Evolutionary conservation across 2,329 filamentous ascomycete species (phyloP).

Genomic region (Metarhizium robertsii): DNA sequence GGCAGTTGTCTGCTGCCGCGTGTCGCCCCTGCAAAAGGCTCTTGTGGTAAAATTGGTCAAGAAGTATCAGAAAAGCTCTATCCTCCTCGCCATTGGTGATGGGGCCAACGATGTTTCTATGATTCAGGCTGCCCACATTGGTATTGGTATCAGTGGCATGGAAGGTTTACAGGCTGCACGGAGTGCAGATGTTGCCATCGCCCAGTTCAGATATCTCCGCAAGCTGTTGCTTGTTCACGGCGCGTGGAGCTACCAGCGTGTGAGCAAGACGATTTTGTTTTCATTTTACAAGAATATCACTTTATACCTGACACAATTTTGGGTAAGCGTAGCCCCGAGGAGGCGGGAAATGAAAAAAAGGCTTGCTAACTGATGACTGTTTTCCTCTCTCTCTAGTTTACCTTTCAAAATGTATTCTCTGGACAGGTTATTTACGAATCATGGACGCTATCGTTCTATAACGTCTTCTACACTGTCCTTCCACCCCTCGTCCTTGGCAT

Average conservation of each 20-base stretch:
- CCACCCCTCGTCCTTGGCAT: slow-evolving; percentile 93
- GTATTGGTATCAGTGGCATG: slow-evolving; percentile 91
- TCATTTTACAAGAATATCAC: slow-evolving; percentile 99
- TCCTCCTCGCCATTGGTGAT: slow-evolving; percentile 91
- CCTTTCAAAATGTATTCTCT: slow-evolving; percentile 97
- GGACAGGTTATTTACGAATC: slow-evolving; percentile 98
- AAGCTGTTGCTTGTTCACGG: slow-evolving; percentile 94
- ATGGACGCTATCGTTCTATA: slow-evolving; percentile 99
- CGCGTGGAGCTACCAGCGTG: slow-evolving; percentile 93
- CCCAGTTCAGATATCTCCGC: slow-evolving; percentile 87
- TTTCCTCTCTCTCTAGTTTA: slow-evolving; percentile 49
- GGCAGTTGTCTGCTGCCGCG: slow-evolving; percentile 96
- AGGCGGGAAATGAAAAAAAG: background rate
- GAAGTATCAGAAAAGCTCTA: slow-evolving; percentile 76
- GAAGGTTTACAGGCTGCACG: slow-evolving; percentile 95
- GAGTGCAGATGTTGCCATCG: slow-evolving; percentile 92
- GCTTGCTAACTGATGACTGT: background rate
- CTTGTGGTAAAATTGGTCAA: slow-evolving; percentile 98
- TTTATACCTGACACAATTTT: slow-evolving; percentile 98
- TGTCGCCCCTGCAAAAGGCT: slow-evolving; percentile 93
- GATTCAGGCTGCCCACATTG: slow-evolving; percentile 98
- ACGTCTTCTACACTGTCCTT: slow-evolving; percentile 93
- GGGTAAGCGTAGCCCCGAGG: slow-evolving; percentile 50
- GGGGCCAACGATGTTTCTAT: slow-evolving; percentile 99
- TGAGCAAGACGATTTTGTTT: slow-evolving; percentile 94